A percentile compares a stretch with the other conserved stretches of the same genome.
Evolutionary conservation across 768 basidiomycete genomes (phyloP).

Genomic region (Paxillus rubicundulus): DNA sequence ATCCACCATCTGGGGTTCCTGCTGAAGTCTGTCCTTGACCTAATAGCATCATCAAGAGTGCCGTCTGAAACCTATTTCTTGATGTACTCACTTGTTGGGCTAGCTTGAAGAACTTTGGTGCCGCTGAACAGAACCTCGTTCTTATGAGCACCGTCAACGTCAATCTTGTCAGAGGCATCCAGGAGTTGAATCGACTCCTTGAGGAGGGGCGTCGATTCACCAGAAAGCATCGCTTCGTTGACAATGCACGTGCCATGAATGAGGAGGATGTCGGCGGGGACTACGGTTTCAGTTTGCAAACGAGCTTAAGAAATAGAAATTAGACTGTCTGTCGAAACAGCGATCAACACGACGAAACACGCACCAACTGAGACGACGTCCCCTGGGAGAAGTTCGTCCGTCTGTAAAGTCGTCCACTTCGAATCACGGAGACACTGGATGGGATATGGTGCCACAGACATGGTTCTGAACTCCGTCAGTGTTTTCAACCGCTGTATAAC

Average conservation of each 20-base stretch:
- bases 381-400: constrained; percentile 86
- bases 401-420: constrained; percentile 78
- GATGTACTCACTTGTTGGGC: constrained; percentile 35
- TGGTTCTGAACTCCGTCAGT: constrained; percentile 92
- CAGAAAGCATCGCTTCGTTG: constrained; percentile 98
- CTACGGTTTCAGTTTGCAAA: constrained; percentile 74
- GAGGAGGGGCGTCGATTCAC: constrained; percentile 94
- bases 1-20: constrained; percentile 86
- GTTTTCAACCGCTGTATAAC: constrained; percentile 78
- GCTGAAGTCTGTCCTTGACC: constrained; percentile 38
- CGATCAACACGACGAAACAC: too few relatives aligned
- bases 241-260: constrained; percentile 92
- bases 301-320: constrained; percentile 43
- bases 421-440: constrained; percentile 79
- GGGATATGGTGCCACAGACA: constrained; percentile 89
- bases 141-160: constrained; percentile 85
- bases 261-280: constrained; percentile 93
- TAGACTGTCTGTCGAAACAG: too few relatives aligned
- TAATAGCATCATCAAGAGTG: constrained; percentile 3
- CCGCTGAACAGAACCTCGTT: constrained; percentile 91
- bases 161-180: constrained; percentile 69
- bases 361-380: constrained; percentile 81
- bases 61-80: not conserved
- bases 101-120: constrained; percentile 93
- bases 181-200: constrained; percentile 93